Evolutionary conservation across 495 filamentous ascomycete genomes (phyloP), one percentile per base, ranked within the genome.

Genomic region (Emericellopsis terricola): DNA sequence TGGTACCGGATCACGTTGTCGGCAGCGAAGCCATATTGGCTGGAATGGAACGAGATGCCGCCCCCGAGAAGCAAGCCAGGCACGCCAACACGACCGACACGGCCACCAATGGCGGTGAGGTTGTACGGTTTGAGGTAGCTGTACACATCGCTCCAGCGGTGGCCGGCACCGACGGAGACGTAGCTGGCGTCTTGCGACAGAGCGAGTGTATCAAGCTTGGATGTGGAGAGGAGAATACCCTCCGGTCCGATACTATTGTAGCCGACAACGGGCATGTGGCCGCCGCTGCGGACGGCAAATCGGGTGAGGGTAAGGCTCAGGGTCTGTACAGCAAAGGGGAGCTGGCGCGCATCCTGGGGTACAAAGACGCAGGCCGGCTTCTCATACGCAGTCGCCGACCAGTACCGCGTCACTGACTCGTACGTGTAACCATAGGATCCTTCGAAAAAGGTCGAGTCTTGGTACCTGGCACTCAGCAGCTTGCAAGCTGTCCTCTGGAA

Each of bases 261-360:
- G 28, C 51, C 54, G 0, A 47, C 49, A 31, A 59, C 59, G 1
- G 55, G 51, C 18, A 53, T 57, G 33, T 65, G 62, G 1, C 59
- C 62, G 8, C 59, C 59, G 19, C 51, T 55, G 19, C 57, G 58
- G 32, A 64, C 45, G 8, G 62, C 57, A 28, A 64, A 65, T 18
- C 56, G 52, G 28, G 44, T 51, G n/a, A 15, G 15, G 15, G 28
- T 29, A 11, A 29, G 28, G n/a, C n/a, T 29, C 28, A 29, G 28
- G n/a, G 28, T 29, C n/a, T 11, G 13, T 15, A 29, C 28, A 11
- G 28, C 28, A 15, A 29, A 29, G 15, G 28, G 15, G 28, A 29
- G 28, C 28, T 29, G 28, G n/a, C 15, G 28, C n/a, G 28, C 28
- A 29, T 29, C 15, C 15, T 29, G 28, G 15, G 28, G 28, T 15